Percentiles rank a stretch among this genome's conserved stretches.
These are phyloP conservation scores for Linderina pennispora DNA, from an alignment of 192 early-diverging fungal species.

Conservation along the genomic window DNA sequence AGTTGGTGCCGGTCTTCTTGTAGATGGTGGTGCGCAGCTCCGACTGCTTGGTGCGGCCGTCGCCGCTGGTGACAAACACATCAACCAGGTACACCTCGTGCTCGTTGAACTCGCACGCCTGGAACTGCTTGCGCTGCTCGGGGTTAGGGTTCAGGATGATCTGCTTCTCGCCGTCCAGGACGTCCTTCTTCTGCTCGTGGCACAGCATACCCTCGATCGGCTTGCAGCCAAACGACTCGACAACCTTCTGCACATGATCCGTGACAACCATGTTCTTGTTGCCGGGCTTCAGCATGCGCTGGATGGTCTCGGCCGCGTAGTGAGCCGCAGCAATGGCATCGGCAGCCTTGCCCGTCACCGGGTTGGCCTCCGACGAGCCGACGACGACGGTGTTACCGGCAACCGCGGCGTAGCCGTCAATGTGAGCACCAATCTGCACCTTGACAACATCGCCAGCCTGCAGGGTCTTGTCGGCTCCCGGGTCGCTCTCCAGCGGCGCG, in stretches of 20 bases:
- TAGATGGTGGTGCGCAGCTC: constrained; percentile 82
- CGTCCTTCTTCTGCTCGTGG: constrained; percentile 79
- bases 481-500: constrained; percentile 71
- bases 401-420: constrained; percentile 84
- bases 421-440: constrained; percentile 82
- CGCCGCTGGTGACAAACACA: constrained; percentile 82
- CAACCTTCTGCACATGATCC: constrained; percentile 73
- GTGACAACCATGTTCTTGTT: constrained; percentile 57
- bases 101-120: constrained; percentile 61
- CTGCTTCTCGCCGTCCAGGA: constrained; percentile 87
- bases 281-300: constrained; percentile 86
- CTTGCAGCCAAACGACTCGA: constrained; percentile 75
- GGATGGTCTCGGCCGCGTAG: constrained; percentile 73
- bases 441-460: constrained; percentile 84
- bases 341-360: constrained; percentile 72
- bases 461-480: constrained; percentile 54
- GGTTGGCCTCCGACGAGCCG: constrained; percentile 62
- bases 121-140: constrained; percentile 64
- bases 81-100: constrained; percentile 89
- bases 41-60: constrained; percentile 72
- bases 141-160: constrained; percentile 88
- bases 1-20: constrained; percentile 77
- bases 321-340: constrained; percentile 86
- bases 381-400: constrained; percentile 80
- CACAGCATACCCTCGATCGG: constrained; percentile 91